Evolutionary conservation across 1,139 yeast genomes (phyloP), one percentile per base, ranked within the genome.

Genomic region (Hemisphaericaspora subhashii): DNA sequence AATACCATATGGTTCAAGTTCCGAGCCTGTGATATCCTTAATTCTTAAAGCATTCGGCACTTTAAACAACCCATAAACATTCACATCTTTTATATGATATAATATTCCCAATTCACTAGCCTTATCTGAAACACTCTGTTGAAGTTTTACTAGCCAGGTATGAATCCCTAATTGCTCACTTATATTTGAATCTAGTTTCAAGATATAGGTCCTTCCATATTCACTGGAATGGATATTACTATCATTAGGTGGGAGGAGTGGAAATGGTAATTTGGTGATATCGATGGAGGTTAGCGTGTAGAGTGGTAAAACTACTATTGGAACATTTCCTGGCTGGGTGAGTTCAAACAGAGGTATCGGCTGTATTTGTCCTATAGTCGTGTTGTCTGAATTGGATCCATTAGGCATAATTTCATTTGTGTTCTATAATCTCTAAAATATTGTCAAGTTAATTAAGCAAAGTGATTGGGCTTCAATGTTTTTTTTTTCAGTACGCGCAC

Each of bases 21-120:
- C 27, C 10, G 12, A 24, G n/a, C n/a, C n/a, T 11, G 13, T 6
- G 3, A 27, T 27, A 15, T 27, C 31, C 31, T 16, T 15, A 10
- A 27, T 16, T 6, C 18, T 7, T 10, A 27, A 15, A 6, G 12
- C 12, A 8, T 18, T 25, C 7, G 36, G 43, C 2, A 52, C 27
- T 12, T 52, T 57, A 4, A 50, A 25, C 3, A 58, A 42, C 3
- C 55, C 55, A 38, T 48, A 60, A 31, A 41, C 39, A 4, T 39
- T n/a, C n/a, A n/a, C 32, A 6, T 40, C 44, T 1, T 36, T 15
- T 5, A 60, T 45, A 29, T 48, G 47, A 31, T 43, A 57, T 31
- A 61, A 25, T 5, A 58, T 31, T 1, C 57, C 64, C 13, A 25
- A 32, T 18, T 37, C 28, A 14, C 33, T 31, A 23, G 31, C 27